Conservation (phyloP, 148 eudicot genomes). For the Chenopodium formosanum region DNA sequence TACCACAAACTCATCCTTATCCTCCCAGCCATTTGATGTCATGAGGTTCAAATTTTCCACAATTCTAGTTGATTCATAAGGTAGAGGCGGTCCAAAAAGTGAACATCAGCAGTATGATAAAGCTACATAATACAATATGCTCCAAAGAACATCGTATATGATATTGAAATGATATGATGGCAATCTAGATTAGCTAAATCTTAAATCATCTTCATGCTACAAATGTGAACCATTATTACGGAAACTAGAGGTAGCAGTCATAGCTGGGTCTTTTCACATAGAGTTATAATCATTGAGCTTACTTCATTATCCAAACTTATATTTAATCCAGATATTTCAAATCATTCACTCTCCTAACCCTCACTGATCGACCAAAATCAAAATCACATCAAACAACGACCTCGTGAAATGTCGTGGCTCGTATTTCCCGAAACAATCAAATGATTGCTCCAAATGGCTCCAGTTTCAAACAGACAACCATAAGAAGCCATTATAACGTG, state of each 20-base stretch:
- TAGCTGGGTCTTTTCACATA: background rate
- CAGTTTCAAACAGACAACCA: slow-evolving; percentile 6
- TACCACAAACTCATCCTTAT: background rate
- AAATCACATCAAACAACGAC: background rate
- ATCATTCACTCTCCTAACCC: too few species aligned
- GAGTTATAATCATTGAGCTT: background rate
- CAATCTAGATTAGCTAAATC: background rate
- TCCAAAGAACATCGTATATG: background rate
- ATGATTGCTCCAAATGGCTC: background rate
- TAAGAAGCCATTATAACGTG: background rate
- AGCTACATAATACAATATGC: background rate
- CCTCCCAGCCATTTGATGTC: background rate
- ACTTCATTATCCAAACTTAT: too few species aligned
- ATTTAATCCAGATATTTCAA: background rate
- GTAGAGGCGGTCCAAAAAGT: background rate
- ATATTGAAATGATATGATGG: too few species aligned
- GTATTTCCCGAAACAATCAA: background rate
- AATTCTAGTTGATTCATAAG: background rate
- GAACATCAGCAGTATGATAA: background rate
- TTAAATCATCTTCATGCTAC: background rate
- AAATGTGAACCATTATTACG: background rate
- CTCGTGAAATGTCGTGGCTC: background rate
- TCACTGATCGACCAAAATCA: too few species aligned
- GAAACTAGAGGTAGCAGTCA: background rate
- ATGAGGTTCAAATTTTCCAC: background rate